A percentile compares a stretch with the other conserved stretches of the same genome.
These are phyloP conservation scores for Scheffersomyces lignicola DNA, from an alignment of 1,139 yeast species.

Conservation along the genomic window DNA sequence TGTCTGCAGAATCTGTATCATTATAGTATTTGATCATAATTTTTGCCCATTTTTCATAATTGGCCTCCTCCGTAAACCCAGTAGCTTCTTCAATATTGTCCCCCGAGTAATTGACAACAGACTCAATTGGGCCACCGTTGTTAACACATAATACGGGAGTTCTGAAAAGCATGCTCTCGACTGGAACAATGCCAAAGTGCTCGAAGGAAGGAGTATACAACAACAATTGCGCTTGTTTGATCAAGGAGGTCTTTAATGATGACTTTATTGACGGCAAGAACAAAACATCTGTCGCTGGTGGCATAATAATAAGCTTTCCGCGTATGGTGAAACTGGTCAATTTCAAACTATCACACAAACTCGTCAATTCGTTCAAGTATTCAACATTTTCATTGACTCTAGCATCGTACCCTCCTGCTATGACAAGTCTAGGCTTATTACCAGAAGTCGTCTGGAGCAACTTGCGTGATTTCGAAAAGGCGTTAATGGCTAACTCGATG, in stretches of 20 bases:
- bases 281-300: conserved; percentile 51
- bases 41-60: conserved; percentile 61
- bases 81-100: conserved; percentile 52
- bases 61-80: conserved; percentile 70
- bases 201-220: conserved; percentile 89
- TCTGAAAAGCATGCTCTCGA: conserved; percentile 85
- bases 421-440: conserved; percentile 45
- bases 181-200: conserved; percentile 97
- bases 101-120: conserved; percentile 52
- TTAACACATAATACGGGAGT: conserved; percentile 85
- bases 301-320: conserved; percentile 41
- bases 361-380: conserved; percentile 62
- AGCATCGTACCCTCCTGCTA: conserved; percentile 93
- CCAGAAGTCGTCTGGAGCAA: conserved; percentile 12
- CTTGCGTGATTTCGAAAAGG: conserved; percentile 50
- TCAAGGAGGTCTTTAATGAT: conserved; percentile 60
- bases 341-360: conserved; percentile 44
- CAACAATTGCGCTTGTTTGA: conserved; percentile 58
- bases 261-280: conserved; percentile 82
- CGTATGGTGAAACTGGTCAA: conserved; percentile 51
- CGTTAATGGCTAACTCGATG: conserved; percentile 69
- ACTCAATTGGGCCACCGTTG: conserved; percentile 92
- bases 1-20: conserved; percentile 27
- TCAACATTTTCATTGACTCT: conserved; percentile 75
- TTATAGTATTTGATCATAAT: conserved; percentile 48